Percentiles rank a stretch among this genome's conserved stretches.
phyloP scores from a whole-genome alignment of 306 rosid genomes.

The Gastrolobium bilobum region DNA sequence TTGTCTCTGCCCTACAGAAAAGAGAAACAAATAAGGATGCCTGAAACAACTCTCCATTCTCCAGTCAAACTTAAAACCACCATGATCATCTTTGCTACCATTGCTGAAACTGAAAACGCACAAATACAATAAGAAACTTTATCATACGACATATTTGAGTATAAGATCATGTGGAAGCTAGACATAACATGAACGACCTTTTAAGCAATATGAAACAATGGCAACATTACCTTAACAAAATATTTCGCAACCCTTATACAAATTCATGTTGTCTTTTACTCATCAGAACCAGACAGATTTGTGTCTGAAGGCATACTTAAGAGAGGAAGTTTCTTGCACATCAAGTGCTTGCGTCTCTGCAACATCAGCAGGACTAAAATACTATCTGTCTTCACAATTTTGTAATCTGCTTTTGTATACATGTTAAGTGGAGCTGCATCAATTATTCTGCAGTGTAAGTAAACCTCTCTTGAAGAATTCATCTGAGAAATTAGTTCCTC shows the following conservation, averaged over 20 bases:
- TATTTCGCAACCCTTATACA: constrained; percentile 32
- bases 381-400: constrained; percentile 75
- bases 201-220: constrained; percentile 39
- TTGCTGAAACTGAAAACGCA: constrained; percentile 51
- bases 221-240: constrained; percentile 50
- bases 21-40: constrained; percentile 52
- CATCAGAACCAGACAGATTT: constrained; percentile 54
- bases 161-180: constrained; percentile 33
- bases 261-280: constrained; percentile 49
- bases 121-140: constrained; percentile 26
- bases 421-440: constrained; percentile 87
- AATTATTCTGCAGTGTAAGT: constrained; percentile 91
- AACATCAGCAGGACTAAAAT: constrained; percentile 72
- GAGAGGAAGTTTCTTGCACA: constrained; percentile 82
- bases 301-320: constrained; percentile 53
- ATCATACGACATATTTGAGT: constrained; percentile 26
- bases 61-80: constrained; percentile 46
- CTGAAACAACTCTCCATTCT: constrained; percentile 43
- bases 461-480: constrained; percentile 78
- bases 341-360: constrained; percentile 95
- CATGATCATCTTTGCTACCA: constrained; percentile 41
- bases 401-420: constrained; percentile 85
- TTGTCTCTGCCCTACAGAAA: constrained; percentile 43
- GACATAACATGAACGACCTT: constrained; percentile 22
- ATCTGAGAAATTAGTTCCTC: constrained; percentile 83